These are phyloP conservation scores for Xylariaceae sp. DNA, from an alignment of 2,329 filamentous ascomycete genomes.

Conservation along the genomic window DNA sequence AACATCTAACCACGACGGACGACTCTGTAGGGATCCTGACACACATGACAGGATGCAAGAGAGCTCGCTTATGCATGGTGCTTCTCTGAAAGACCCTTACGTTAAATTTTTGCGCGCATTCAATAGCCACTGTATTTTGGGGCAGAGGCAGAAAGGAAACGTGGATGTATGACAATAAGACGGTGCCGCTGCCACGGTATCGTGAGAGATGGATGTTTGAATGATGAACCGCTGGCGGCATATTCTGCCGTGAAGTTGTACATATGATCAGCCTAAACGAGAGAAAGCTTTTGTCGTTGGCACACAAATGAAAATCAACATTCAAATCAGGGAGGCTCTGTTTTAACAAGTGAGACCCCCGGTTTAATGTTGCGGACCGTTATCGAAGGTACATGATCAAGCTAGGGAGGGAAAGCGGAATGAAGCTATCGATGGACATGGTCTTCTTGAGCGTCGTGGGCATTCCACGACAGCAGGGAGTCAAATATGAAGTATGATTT, in stretches of 20 bases:
- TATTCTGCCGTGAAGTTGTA: conserved; percentile 21
- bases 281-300: conserved; percentile 12
- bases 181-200: background rate
- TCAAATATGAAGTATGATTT: conserved; percentile 14
- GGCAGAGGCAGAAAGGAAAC: too few species aligned
- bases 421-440: conserved; percentile 7
- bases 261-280: conserved; percentile 20
- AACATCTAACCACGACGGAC: too few species aligned
- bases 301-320: conserved; percentile 22
- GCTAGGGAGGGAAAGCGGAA: conserved; percentile 5
- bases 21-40: too few species aligned
- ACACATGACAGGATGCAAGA: too few species aligned
- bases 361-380: conserved; percentile 12
- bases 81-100: too few species aligned
- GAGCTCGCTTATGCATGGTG: too few species aligned
- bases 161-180: too few species aligned
- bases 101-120: too few species aligned
- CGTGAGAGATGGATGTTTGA: conserved; percentile 11
- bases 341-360: background rate
- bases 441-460: conserved; percentile 5
- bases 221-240: conserved; percentile 11
- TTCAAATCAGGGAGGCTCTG: conserved; percentile 16
- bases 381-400: conserved; percentile 3
- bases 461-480: conserved; percentile 25
- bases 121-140: too few species aligned